Evolutionary conservation across 179 eudicot species (phyloP).

Genomic region (Silene noctiflora): DNA sequence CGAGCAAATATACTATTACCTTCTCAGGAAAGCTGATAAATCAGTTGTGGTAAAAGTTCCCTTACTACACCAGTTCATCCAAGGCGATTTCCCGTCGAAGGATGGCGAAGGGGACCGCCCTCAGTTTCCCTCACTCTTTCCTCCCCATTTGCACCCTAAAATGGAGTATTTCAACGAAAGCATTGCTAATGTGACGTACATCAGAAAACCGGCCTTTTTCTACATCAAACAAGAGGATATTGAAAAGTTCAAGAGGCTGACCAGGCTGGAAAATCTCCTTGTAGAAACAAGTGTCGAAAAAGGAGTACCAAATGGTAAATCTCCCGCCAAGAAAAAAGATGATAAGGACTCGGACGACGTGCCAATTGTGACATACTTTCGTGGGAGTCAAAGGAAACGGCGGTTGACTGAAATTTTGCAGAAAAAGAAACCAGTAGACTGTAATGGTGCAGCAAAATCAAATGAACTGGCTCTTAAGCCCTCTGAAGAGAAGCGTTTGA

Average conservation of each 20-base stretch:
- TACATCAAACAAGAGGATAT: conserved; percentile 45
- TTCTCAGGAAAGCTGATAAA: conserved; percentile 60
- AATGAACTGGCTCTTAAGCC: conserved; percentile 28
- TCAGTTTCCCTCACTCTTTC: conserved; percentile 68
- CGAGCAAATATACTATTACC: conserved; percentile 60
- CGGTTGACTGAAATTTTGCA: conserved; percentile 21
- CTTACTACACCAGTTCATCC: conserved; percentile 45
- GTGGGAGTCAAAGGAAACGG: conserved; percentile 27
- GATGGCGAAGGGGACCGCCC: conserved; percentile 29
- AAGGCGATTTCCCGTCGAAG: conserved; percentile 49
- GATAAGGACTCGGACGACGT: conserved; percentile 25
- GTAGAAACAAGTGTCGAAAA: conserved; percentile 38
- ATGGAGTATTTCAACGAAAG: conserved; percentile 29
- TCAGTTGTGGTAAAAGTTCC: conserved; percentile 46
- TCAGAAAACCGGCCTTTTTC: conserved; percentile 43
- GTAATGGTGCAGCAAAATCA: conserved; percentile 20
- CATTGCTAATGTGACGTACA: conserved; percentile 48
- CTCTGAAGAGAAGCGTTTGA: conserved; percentile 12
- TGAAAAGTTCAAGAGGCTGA: conserved; percentile 61
- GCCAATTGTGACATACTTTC: conserved; percentile 25
- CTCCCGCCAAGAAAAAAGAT: conserved; percentile 16
- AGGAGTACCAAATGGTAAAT: conserved; percentile 21
- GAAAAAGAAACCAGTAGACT: conserved; percentile 6
- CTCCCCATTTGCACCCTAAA: conserved; percentile 57
- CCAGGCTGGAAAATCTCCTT: conserved; percentile 42